Percentiles rank a stretch among this genome's conserved stretches.
Evolutionary conservation across 352 stramenopile genomes (phyloP).

Genomic region (Thalassiosira mediterranea): DNA sequence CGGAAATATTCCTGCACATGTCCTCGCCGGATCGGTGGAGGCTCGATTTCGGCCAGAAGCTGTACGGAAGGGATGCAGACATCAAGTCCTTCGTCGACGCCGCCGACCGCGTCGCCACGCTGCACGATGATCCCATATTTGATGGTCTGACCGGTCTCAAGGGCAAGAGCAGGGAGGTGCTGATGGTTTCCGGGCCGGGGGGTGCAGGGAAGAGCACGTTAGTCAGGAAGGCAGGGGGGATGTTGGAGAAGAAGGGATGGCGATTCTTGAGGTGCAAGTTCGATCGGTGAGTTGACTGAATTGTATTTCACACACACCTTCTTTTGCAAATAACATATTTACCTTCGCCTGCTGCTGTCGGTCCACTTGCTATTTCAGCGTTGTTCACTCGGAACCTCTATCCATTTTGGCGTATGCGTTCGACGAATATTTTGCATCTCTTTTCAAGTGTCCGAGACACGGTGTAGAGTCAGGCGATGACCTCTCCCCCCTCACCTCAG

Average conservation of each 20-base stretch:
- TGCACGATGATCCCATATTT: slow-evolving; percentile 17
- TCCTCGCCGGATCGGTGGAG: slow-evolving; percentile 27
- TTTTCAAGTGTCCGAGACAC: too few species aligned
- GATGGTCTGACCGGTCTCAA: slow-evolving; percentile 6
- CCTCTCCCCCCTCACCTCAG: not conserved
- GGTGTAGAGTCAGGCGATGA: not conserved
- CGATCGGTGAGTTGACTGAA: too few species aligned
- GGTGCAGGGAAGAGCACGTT: slow-evolving; percentile 33
- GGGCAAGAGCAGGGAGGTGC: slow-evolving; percentile 12
- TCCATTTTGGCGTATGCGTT: too few species aligned
- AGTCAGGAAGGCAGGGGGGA: slow-evolving; percentile 10
- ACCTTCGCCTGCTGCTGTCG: too few species aligned
- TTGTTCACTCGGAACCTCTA: too few species aligned
- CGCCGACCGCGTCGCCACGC: slow-evolving; percentile 3
- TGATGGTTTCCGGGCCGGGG: slow-evolving; percentile 26
- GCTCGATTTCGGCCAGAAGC: slow-evolving; percentile 32
- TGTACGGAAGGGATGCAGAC: slow-evolving; percentile 39
- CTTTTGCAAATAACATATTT: too few species aligned
- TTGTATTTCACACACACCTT: too few species aligned
- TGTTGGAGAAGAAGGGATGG: slow-evolving; percentile 36
- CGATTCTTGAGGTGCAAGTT: slow-evolving; percentile 35
- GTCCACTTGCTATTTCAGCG: too few species aligned
- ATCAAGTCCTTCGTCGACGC: slow-evolving; percentile 30
- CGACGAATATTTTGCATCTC: too few species aligned
- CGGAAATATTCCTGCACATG: slow-evolving; percentile 33